Base-by-base conservation (phyloP, 345 rosid genomes). In the Dipteronia dyeriana region DNA sequence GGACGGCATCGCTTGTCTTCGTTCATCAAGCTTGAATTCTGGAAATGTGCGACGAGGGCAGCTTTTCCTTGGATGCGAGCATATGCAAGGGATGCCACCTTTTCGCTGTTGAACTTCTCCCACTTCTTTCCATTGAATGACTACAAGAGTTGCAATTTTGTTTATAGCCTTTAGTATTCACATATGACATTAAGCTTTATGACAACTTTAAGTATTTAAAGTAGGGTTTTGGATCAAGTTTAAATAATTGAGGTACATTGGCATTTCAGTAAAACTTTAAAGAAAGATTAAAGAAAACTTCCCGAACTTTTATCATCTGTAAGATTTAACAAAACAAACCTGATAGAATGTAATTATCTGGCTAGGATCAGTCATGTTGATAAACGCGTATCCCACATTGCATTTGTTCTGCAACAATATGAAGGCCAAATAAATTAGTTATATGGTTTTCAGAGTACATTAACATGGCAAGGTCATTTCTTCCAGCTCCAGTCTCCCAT, bases 31-130 rank as follows among this genome's bases (percentile, higher is more conserved):
- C 92, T 91, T 26, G 97, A 91, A 75, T 90, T 90, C 79, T 90
- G 97, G 82, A 91, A 91, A 85, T 90, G 97, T n/a, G 94, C 88
- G 54, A 88, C 72, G 64, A 91, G 94, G 45, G 97, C 90, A 4
- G 84, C 71, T 78, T 90, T 90, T 70, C 96, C 96, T 87, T 91
- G 93, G 70, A 91, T 90, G 41, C 96, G 93, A 64, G 86, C 97
- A 77, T 90, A 91, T 19, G 97, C 91, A 70, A 90, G 86, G 20
- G 87, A 86, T 78, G 97, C 97, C 29, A 90, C 92, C 81, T 91
- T 91, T 65, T 90, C 90, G 14, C 94, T 91, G 76, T 91, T 91
- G 88, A 91, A 91, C 73, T 91, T 91, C 80, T 90, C 94, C 97
- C 97, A 91, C 74, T 90, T 91, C 89, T 90, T 91, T 51, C 97